phyloP scores from a whole-genome alignment of 176 grass and related monocot species.

The Oryza coarctata region DNA sequence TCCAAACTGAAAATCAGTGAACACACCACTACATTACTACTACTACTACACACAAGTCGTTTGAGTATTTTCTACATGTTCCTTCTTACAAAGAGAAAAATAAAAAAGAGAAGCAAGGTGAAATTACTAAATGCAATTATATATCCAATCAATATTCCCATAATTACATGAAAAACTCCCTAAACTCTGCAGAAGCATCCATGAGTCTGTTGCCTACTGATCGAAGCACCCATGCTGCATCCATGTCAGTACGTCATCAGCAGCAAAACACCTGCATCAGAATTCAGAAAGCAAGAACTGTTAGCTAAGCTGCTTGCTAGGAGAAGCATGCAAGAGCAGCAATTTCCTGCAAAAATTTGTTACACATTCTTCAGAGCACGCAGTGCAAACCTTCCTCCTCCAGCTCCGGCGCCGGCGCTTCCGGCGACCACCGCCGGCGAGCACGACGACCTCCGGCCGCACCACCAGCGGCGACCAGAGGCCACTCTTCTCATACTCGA shows the following conservation, averaged over 20 bases:
- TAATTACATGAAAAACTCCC: neutral
- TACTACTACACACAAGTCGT: neutral
- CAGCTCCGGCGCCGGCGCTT: slow-evolving; percentile 24
- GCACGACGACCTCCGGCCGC: slow-evolving; percentile 36
- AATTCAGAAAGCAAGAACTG: slow-evolving; percentile 7
- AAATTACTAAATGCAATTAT: neutral
- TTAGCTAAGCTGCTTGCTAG: neutral
- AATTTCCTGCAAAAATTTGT: neutral
- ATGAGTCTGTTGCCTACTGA: neutral
- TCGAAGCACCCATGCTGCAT: neutral
- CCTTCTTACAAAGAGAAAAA: neutral
- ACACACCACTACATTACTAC: neutral
- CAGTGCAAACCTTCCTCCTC: slow-evolving; percentile 37
- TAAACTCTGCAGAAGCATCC: neutral
- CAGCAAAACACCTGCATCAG: slow-evolving; percentile 49
- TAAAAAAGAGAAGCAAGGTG: neutral
- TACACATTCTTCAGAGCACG: neutral
- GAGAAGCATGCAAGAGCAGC: neutral
- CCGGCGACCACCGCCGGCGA: neutral
- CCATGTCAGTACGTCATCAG: slow-evolving; percentile 22
- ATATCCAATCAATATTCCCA: neutral
- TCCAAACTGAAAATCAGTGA: neutral
- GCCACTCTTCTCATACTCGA: slow-evolving; percentile 75
- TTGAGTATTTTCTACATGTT: slow-evolving; percentile 21
- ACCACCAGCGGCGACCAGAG: slow-evolving; percentile 84